phyloP scores from a whole-genome alignment of 1,284 basidiomycete genomes.

The Exobasidium rhododendri region DNA sequence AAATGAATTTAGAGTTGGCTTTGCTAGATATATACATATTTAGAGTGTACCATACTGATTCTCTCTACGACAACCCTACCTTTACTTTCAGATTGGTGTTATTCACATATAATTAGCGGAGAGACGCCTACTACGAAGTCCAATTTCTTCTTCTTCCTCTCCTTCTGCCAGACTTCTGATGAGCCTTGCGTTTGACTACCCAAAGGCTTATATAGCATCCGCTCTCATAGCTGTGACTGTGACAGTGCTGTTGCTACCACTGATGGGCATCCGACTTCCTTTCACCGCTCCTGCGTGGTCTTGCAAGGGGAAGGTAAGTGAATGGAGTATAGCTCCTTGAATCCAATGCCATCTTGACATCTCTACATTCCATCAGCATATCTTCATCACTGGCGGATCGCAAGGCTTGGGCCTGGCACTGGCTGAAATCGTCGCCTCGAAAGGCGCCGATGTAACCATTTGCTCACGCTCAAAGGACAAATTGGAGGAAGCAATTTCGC shows the following conservation, averaged over 20 bases:
- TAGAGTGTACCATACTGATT: too few species aligned
- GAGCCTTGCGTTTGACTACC: too few species aligned
- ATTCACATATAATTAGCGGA: too few species aligned
- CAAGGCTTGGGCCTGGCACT: constrained; percentile 73
- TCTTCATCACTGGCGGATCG: constrained; percentile 73
- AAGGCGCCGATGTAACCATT: constrained; percentile 76
- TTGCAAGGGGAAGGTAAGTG: constrained; percentile 7
- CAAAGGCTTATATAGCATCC: too few species aligned
- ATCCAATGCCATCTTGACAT: neutral
- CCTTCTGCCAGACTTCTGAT: too few species aligned
- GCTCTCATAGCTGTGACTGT: neutral
- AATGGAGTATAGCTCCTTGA: too few species aligned
- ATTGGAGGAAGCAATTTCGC: constrained; percentile 63
- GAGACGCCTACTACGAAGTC: too few species aligned
- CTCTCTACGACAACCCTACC: too few species aligned
- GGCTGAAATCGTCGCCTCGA: constrained; percentile 66
- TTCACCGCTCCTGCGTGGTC: neutral
- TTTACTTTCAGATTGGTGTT: too few species aligned
- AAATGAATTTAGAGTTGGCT: too few species aligned
- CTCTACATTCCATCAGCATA: constrained; percentile 20
- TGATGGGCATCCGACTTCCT: neutral
- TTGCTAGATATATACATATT: too few species aligned
- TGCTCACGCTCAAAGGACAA: constrained; percentile 69
- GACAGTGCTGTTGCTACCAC: neutral
- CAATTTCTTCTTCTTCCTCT: too few species aligned